Conservation (phyloP, 345 rosid genomes). For the Syzygium oleosum region DNA sequence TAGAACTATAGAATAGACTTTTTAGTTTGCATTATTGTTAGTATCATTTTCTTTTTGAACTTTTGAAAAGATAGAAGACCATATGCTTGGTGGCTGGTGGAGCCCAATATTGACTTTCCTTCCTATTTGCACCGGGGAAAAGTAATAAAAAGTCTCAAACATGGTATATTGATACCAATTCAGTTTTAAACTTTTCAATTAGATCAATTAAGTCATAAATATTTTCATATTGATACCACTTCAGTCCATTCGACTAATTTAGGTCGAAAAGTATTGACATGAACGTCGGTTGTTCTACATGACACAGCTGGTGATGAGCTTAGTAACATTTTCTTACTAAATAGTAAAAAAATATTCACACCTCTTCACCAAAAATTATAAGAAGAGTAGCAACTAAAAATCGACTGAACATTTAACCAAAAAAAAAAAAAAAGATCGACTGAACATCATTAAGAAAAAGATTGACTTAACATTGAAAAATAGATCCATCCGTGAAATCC, state of each 20-base stretch:
- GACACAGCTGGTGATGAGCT: neutral
- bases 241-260: no score
- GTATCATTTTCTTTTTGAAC: neutral
- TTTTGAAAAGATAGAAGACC: neutral
- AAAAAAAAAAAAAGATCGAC: neutral
- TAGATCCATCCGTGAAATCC: neutral
- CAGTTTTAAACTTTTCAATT: no score
- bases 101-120: neutral
- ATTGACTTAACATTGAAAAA: neutral
- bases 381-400: neutral
- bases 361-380: neutral
- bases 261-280: rapidly evolving
- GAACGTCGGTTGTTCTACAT: rapidly evolving
- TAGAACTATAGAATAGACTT: neutral
- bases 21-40: neutral
- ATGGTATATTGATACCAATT: no score
- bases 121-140: neutral
- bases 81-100: neutral
- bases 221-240: no score
- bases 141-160: neutral
- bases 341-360: neutral
- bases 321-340: neutral
- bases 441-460: no score
- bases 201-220: no score
- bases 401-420: neutral